Conservation (phyloP, 306 rosid species). For the Quercus alba region DNA sequence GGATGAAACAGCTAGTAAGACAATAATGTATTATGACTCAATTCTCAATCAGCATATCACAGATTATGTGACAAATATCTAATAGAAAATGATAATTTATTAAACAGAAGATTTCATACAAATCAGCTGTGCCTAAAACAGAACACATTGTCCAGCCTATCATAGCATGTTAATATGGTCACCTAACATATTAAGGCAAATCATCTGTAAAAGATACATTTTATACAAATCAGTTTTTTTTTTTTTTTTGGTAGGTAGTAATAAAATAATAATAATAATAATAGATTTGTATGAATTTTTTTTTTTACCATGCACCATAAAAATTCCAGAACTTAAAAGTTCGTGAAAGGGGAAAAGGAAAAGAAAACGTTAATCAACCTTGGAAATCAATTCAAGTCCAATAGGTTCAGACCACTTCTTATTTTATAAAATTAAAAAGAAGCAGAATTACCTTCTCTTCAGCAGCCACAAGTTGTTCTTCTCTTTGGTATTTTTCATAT, state of each 20-base stretch:
- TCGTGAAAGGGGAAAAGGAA: no score
- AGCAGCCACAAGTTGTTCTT: conserved; percentile 44
- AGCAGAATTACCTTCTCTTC: conserved; percentile 53
- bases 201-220: background rate
- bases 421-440: background rate
- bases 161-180: background rate
- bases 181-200: background rate
- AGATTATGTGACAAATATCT: background rate
- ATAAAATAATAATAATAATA: no score
- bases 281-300: no score
- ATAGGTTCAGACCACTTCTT: conserved; percentile 27
- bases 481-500: conserved; percentile 75
- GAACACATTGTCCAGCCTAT: background rate
- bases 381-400: background rate
- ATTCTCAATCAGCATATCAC: background rate
- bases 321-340: background rate
- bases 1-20: background rate
- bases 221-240: background rate
- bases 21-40: background rate
- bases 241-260: no score
- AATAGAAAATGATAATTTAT: no score
- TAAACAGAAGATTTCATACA: no score
- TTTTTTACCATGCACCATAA: background rate
- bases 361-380: background rate
- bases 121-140: no score